phyloP scores from a whole-genome alignment of 2,329 filamentous ascomycete species.

The Alternaria arbusti region DNA sequence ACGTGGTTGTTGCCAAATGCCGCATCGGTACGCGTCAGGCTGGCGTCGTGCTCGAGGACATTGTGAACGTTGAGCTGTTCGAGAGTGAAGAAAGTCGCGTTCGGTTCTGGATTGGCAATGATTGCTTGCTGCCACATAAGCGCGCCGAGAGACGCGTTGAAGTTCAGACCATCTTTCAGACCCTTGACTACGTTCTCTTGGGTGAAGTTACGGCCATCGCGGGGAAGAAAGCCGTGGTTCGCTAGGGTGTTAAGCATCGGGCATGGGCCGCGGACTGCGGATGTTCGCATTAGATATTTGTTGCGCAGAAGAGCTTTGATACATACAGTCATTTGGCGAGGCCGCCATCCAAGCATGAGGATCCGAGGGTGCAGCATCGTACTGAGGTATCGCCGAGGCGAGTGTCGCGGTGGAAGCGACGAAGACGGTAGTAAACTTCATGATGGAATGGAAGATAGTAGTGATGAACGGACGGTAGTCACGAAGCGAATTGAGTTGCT shows the following conservation, averaged over 20 bases:
- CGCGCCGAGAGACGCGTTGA: conserved; percentile 48
- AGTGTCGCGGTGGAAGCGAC: conserved; percentile 2
- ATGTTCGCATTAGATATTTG: neutral
- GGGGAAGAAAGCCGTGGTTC: conserved; percentile 45
- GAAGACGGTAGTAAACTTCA: conserved; percentile 1
- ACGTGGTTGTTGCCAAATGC: conserved; percentile 59
- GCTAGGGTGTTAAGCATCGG: conserved; percentile 46
- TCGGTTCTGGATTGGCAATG: conserved; percentile 35
- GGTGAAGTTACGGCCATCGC: conserved; percentile 44
- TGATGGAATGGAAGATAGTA: neutral
- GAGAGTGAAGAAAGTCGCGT: conserved; percentile 38
- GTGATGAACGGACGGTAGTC: neutral
- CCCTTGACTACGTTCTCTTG: conserved; percentile 47
- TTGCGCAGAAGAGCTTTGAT: neutral
- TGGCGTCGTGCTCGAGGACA: conserved; percentile 59
- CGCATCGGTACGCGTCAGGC: conserved; percentile 57
- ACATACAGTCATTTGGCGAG: conserved; percentile 22
- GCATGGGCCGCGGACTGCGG: conserved; percentile 37
- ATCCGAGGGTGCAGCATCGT: neutral
- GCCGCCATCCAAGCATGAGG: conserved; percentile 26
- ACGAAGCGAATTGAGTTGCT: neutral
- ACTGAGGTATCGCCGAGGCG: conserved; percentile 12
- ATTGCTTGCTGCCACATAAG: conserved; percentile 55
- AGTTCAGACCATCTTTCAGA: conserved; percentile 53
- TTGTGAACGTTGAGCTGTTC: conserved; percentile 57